These are phyloP conservation scores for Apiospora kogelbergensis DNA, from an alignment of 2,329 filamentous ascomycete species.

Conservation along the genomic window DNA sequence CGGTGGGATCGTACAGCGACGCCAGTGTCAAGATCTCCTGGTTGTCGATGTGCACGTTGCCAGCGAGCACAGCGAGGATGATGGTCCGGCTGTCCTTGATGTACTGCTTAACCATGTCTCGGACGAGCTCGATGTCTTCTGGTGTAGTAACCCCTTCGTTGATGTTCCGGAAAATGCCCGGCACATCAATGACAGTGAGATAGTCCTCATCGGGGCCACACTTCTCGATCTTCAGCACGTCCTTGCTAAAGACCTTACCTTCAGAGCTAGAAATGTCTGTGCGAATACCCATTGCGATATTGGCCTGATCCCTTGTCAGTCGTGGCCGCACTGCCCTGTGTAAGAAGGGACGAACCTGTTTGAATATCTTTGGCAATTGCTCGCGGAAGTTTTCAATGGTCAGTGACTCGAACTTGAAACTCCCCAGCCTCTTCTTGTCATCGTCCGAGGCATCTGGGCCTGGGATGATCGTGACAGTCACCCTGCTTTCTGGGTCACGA, in stretches of 20 bases:
- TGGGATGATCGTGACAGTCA: conserved; percentile 12
- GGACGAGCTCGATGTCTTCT: conserved; percentile 15
- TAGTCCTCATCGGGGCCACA: conserved; percentile 16
- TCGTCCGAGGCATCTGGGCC: conserved; percentile 8
- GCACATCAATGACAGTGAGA: conserved; percentile 19
- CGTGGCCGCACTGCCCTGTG: no score
- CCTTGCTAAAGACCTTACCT: conserved; percentile 13
- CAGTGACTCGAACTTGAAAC: neutral
- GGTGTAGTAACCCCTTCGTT: conserved; percentile 14
- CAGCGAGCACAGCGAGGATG: conserved; percentile 45
- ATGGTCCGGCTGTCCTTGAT: conserved; percentile 45
- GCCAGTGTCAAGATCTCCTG: conserved; percentile 41
- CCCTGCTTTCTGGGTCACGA: conserved; percentile 1
- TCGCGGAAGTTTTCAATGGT: neutral
- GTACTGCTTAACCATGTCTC: conserved; percentile 30
- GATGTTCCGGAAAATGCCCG: conserved; percentile 13
- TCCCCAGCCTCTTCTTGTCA: neutral
- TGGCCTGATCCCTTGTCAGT: neutral
- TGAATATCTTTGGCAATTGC: neutral
- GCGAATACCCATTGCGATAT: conserved; percentile 11
- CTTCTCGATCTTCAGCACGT: conserved; percentile 20
- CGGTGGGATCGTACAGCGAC: conserved; percentile 37
- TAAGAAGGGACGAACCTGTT: neutral
- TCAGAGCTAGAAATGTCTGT: conserved; percentile 2
- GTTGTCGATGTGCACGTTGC: conserved; percentile 40